These are phyloP conservation scores for Penicillium arizonense DNA, from an alignment of 495 filamentous ascomycete genomes.

Conservation along the genomic window DNA sequence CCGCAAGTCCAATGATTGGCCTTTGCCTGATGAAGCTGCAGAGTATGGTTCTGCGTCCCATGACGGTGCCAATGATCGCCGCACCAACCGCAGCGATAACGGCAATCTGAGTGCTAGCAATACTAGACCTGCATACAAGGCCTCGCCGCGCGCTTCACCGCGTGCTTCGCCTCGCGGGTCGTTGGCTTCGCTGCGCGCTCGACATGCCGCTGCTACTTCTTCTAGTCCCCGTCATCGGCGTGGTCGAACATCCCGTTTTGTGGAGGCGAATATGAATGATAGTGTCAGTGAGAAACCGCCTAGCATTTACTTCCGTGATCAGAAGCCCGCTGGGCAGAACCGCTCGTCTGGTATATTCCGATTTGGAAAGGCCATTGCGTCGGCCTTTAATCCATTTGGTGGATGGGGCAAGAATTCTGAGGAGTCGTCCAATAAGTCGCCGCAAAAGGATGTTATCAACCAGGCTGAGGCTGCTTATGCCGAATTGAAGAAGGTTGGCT, in stretches of 20 bases:
- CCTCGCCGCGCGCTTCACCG: conserved; percentile 34
- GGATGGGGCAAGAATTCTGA: conserved; percentile 39
- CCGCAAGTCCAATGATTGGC: conserved; percentile 51
- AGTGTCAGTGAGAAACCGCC: conserved; percentile 68
- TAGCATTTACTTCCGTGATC: conserved; percentile 49
- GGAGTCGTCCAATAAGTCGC: conserved; percentile 19
- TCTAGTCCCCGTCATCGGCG: conserved; percentile 18
- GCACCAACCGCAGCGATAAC: conserved; percentile 9
- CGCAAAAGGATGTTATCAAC: conserved; percentile 39
- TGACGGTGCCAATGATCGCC: conserved; percentile 13
- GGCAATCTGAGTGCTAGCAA: neutral
- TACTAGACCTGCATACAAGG: conserved; percentile 4
- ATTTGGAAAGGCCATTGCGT: conserved; percentile 57
- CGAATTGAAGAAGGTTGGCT: conserved; percentile 59
- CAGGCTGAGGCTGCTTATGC: conserved; percentile 58
- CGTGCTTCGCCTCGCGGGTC: conserved; percentile 26
- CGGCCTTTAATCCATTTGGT: conserved; percentile 54
- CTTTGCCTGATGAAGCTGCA: conserved; percentile 33
- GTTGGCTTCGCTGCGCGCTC: conserved; percentile 17
- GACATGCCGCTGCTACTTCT: conserved; percentile 15
- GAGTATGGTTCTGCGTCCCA: conserved; percentile 4
- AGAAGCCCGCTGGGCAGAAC: conserved; percentile 17
- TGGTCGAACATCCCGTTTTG: conserved; percentile 59
- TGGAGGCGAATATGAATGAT: conserved; percentile 78
- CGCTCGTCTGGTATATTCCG: conserved; percentile 52